Evolutionary conservation across 331 rosid genomes (phyloP), one percentile per base, ranked within the genome.

Genomic region (Spiraea crenata): DNA sequence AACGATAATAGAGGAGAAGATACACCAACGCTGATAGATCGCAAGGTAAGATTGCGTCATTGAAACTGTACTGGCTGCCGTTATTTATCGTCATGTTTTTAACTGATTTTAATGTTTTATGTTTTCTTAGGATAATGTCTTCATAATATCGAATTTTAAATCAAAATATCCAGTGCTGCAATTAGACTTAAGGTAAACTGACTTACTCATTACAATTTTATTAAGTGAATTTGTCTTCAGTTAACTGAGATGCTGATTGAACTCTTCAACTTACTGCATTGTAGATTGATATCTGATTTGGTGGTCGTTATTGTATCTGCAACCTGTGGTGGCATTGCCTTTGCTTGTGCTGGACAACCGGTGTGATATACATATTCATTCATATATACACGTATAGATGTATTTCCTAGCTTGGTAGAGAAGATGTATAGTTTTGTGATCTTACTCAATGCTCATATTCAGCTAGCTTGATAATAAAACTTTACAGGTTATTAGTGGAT

Each of bases 321-420:
- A 79, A 91, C 99, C 63, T 93, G 99, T 78, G 99, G 99, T 15
- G 99, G 99, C 31, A 89, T 91, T 77, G 97, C 99, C 65, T 93
- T 93, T 80, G 99, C 99, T 75, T 89, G 96, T 80, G 97, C 97
- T 76, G 99, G 99, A 84, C 99, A 93, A 81, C 99, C 99, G 84
- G 99, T 93, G 79, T 78, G 98, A 76, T 74, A 61, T 31, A 61
- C 40, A 40, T 34, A 61, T 40, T 8, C 66, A 39, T 57, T 25
- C 34, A 42, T 52, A 19, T 50, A 52, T 56, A 39, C 31, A 3
- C 10, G 0, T 13, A 19, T 12, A 13, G 20, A 69, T 69, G 5
- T 16, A 69, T 25, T 39, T 14, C 10, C 7, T 14, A 55, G 51
- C 65, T 70, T 31, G 35, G 15, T 44, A 31, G 13, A 44, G 17